Percentiles rank a stretch among this genome's conserved stretches.
Conservation (phyloP, 2,329 filamentous ascomycete genomes). For the Balansia obtecta region DNA sequence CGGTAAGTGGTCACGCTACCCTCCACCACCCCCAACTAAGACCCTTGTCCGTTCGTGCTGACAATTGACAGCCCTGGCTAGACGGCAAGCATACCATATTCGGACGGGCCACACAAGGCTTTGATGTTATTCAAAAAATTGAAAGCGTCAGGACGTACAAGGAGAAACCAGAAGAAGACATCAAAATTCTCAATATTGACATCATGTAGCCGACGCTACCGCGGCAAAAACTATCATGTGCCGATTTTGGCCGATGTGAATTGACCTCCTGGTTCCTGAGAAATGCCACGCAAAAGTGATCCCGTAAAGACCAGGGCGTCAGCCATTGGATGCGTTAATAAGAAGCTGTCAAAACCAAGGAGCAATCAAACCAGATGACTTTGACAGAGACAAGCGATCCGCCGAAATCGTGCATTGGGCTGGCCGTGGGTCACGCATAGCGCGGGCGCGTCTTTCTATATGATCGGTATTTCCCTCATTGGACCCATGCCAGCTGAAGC, state of each 20-base stretch:
- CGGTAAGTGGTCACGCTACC: slow-evolving; percentile 38
- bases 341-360: background rate
- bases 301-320: background rate
- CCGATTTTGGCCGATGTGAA: background rate
- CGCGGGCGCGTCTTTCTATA: background rate
- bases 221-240: background rate
- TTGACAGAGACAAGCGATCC: background rate
- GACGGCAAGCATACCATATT: slow-evolving; percentile 97
- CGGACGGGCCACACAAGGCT: slow-evolving; percentile 73
- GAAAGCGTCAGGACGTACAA: slow-evolving; percentile 77
- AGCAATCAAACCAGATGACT: background rate
- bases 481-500: slow-evolving; percentile 1
- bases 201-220: slow-evolving; percentile 27
- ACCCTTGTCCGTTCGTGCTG: slow-evolving; percentile 6
- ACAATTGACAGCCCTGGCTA: slow-evolving; percentile 57
- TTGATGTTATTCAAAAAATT: slow-evolving; percentile 93
- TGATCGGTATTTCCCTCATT: slow-evolving; percentile 3
- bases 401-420: background rate
- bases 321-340: background rate
- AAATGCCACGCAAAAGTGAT: background rate
- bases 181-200: slow-evolving; percentile 89
- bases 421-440: slow-evolving; percentile 3
- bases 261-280: background rate
- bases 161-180: slow-evolving; percentile 93
- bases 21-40: background rate